These are phyloP conservation scores for Rhodosporidiobolus sp. DNA, from an alignment of 768 basidiomycete species.

Conservation along the genomic window DNA sequence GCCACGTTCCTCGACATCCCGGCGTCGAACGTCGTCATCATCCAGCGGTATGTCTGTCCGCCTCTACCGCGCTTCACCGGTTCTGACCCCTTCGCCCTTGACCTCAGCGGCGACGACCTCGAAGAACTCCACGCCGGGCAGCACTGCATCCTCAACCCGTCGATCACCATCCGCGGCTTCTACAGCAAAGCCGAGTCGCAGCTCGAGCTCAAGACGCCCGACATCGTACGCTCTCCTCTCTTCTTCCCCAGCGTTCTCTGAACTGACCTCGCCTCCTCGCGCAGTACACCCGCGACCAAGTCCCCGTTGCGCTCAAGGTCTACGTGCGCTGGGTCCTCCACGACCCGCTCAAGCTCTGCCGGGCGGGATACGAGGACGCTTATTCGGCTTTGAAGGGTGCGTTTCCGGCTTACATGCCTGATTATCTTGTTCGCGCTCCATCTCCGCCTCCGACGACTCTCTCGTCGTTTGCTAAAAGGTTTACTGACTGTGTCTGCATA, in stretches of 20 bases:
- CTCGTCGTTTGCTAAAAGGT: too few relatives aligned
- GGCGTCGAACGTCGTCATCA: conserved; percentile 79
- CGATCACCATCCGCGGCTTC: conserved; percentile 62
- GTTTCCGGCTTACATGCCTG: too few relatives aligned
- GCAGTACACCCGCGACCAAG: background rate
- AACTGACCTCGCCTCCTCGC: background rate
- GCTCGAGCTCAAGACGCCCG: conserved; percentile 17
- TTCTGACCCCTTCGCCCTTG: too few relatives aligned
- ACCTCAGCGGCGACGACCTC: conserved; percentile 71
- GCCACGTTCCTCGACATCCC: conserved; percentile 55
- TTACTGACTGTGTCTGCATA: too few relatives aligned
- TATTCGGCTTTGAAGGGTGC: conserved; percentile 61
- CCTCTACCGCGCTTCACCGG: too few relatives aligned
- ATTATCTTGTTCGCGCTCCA: too few relatives aligned
- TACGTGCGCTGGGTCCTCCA: conserved; percentile 72
- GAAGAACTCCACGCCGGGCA: conserved; percentile 76
- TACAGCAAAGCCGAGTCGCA: conserved; percentile 85
- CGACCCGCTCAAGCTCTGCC: conserved; percentile 64
- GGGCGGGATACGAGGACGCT: conserved; percentile 78
- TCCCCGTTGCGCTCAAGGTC: conserved; percentile 66
- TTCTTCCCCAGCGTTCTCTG: background rate
- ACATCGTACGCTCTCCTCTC: background rate
- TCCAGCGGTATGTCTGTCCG: conserved; percentile 74
- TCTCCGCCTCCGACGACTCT: too few relatives aligned
- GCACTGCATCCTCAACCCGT: conserved; percentile 58